Evolutionary conservation across 306 rosid species (phyloP).

Genomic region (Lathyrus sativus): DNA sequence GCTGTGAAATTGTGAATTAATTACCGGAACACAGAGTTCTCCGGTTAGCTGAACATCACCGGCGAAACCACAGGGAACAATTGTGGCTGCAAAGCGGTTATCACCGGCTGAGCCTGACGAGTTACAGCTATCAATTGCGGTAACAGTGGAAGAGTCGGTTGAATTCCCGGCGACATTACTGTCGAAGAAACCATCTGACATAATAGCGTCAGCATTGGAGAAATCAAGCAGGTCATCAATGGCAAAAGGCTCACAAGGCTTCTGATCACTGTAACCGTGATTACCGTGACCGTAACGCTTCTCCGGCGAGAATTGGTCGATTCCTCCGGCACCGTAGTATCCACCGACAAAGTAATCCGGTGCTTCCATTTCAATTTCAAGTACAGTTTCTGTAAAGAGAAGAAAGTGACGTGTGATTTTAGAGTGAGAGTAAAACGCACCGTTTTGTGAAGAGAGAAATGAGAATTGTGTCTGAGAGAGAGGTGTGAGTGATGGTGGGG

Average conservation of each 20-base stretch:
- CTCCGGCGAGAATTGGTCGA: constrained; percentile 47
- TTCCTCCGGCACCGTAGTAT: constrained; percentile 52
- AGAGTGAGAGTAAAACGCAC: constrained; percentile 28
- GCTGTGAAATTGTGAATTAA: background rate
- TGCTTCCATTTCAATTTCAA: constrained; percentile 54
- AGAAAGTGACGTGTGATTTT: constrained; percentile 5
- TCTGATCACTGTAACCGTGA: constrained; percentile 35
- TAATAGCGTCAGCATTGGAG: constrained; percentile 73
- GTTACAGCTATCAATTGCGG: constrained; percentile 76
- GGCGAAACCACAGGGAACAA: constrained; percentile 54
- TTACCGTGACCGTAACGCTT: constrained; percentile 36
- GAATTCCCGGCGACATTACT: constrained; percentile 68
- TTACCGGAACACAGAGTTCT: constrained; percentile 87
- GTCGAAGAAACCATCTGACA: constrained; percentile 68
- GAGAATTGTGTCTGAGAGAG: constrained; percentile 34
- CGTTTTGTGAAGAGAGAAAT: constrained; percentile 7
- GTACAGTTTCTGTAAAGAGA: background rate
- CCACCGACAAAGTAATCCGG: constrained; percentile 67
- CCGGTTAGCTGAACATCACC: constrained; percentile 69
- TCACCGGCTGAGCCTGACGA: constrained; percentile 66
- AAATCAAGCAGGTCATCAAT: constrained; percentile 86
- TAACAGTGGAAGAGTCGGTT: constrained; percentile 63
- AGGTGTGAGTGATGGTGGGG: constrained; percentile 55
- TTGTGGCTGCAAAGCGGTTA: constrained; percentile 51
- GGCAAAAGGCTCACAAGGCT: constrained; percentile 64